Base-by-base conservation (phyloP, 257 asterid genomes). In the Solanum infundibuliforme region DNA sequence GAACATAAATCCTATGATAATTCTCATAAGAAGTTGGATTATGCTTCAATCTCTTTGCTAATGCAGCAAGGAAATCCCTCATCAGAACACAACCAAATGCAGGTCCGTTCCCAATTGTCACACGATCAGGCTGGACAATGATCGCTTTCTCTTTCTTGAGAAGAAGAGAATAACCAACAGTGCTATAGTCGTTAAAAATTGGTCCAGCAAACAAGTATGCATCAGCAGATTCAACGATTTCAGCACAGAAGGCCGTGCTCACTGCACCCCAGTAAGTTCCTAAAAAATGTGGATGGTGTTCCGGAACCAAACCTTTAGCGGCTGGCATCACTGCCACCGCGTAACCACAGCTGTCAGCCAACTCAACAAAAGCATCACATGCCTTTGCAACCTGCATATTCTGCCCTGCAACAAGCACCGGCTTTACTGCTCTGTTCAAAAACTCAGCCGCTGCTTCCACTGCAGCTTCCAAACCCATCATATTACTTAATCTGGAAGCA, bases 391-490 rank as follows among this genome's bases (percentile, higher is more conserved):
- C 97, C 0, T 94, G 93, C 88, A 95, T 91, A 77, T 95, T 95
- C 0, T 95, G 95, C 48, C 98, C 98, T 75, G 92, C 98, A 60
- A 95, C 96, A 94, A 95, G 90, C 43, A 95, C 98, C n/a, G 98
- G 98, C 86, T 95, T 95, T 90, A 94, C 97, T 7, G 97, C 94
- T 89, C 93, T 95, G 89, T 94, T 94, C 89, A 95, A 89, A 90
- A 94, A 95, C 88, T 91, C 94, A 1, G 90, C 95, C 2, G 96
- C 93, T 68, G 94, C 95, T 83, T 92, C 98, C 12, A 94, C 98
- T 75, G 98, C 98, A 13, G 95, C 95, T 87, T 92, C 95, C 31
- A 95, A 90, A 27, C 98, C 97, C 92, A 92, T 88, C 75, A 88
- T 60, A 88, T 95, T 94, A 83, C 97, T 94, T 92, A 90, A n/a